Base-by-base conservation (phyloP, 306 rosid genomes). In the Pyrus betulifolia region DNA sequence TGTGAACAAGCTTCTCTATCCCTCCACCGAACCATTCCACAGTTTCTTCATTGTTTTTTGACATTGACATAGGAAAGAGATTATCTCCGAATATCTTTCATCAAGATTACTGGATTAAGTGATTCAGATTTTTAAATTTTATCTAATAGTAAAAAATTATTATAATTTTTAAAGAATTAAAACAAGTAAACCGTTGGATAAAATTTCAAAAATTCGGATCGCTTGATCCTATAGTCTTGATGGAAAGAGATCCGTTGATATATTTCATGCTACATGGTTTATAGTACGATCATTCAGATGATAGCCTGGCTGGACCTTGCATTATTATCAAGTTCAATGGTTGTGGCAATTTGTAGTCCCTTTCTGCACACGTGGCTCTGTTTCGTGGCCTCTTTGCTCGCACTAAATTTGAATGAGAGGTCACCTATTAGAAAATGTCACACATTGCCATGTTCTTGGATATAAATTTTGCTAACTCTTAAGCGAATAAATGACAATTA, bases 191-290 rank as follows among this genome's bases (percentile, higher is more conserved):
- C 1, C 7, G 7, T 1, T 33, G 1, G 1, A 5, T 33, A 5
- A 33, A 33, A 33, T 5, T 5, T 33, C 35, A 33, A 33, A 33
- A 0, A 1, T 0, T 0, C 4, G 2, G 1, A 35, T 35, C 38
- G 0, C 2, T 5, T 35, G 38, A 6, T 35, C 8, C 0, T 1
- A 0, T 28, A 0, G 0, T 3, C 14, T 30, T 61, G 6, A 4
- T 33, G 7, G 38, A 5, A 5, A 33, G 38, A 33, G 2, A 33
- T 33, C 38, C 38, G 2, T 27, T 18, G 23, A 28, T 35, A 1
- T 7, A 28, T 15, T 61, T 19, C 66, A 12, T 1, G 3, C 27
- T 12, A 10, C 30, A 4, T 59, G 31, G 31, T 28, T 27, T 15
- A 63, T 17, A 15, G 7, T 63, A n/a, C 42, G 30, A 30, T 8